Evolutionary conservation across 768 basidiomycete genomes (phyloP).

Genomic region (Tephrocybe sp.): DNA sequence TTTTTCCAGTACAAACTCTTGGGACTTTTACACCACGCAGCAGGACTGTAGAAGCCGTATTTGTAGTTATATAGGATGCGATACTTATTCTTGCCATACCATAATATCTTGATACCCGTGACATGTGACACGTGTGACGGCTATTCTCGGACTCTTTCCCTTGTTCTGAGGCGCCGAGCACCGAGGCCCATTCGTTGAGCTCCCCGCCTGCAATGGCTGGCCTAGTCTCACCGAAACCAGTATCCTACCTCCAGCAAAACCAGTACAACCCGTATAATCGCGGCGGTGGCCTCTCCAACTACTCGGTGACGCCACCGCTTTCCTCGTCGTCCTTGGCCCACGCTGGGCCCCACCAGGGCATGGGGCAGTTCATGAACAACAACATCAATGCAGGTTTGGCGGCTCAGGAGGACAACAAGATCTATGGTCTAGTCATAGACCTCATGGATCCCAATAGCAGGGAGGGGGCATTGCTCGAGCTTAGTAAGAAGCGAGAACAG

Average conservation of each 20-base stretch:
- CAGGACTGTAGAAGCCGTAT: slow-evolving; percentile 31
- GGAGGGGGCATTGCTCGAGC: slow-evolving; percentile 88
- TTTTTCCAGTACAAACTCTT: slow-evolving; percentile 43
- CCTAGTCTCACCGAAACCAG: slow-evolving; percentile 60
- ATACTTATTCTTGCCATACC: slow-evolving; percentile 4
- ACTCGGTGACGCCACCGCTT: slow-evolving; percentile 66
- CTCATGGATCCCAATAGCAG: slow-evolving; percentile 80
- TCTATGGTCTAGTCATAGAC: slow-evolving; percentile 88
- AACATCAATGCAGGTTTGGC: slow-evolving; percentile 27
- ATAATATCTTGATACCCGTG: slow-evolving; percentile 9
- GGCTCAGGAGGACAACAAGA: slow-evolving; percentile 67
- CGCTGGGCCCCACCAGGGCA: slow-evolving; percentile 51
- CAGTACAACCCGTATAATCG: slow-evolving; percentile 64
- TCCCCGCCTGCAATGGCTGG: slow-evolving; percentile 51
- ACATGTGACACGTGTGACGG: slow-evolving; percentile 17
- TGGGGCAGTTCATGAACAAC: slow-evolving; percentile 39
- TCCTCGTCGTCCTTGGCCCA: slow-evolving; percentile 54
- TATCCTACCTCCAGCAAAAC: slow-evolving; percentile 65
- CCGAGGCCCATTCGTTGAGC: slow-evolving; percentile 16
- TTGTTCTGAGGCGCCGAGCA: slow-evolving; percentile 14
- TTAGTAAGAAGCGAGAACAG: slow-evolving; percentile 98
- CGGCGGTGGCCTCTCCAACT: slow-evolving; percentile 46
- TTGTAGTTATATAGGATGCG: slow-evolving; percentile 6
- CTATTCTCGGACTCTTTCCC: too few species aligned
- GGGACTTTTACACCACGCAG: slow-evolving; percentile 45